phyloP scores from a whole-genome alignment of 1,284 basidiomycete species.

The Dichomitus squalens region DNA sequence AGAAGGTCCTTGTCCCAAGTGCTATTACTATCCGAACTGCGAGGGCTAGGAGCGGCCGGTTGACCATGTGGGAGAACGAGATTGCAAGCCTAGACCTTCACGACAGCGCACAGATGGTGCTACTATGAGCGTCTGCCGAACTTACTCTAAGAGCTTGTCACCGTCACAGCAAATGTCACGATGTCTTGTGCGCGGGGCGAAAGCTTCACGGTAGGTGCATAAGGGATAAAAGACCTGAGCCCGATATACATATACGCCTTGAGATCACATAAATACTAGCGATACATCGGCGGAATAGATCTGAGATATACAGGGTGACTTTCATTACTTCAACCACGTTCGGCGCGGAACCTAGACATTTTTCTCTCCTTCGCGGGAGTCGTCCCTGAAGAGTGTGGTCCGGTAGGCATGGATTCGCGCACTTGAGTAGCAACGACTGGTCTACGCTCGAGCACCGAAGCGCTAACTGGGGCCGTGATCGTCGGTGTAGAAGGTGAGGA shows the following conservation, averaged over 20 bases:
- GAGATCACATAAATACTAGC: slow-evolving; percentile 13
- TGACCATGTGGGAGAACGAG: neutral
- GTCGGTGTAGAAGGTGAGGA: slow-evolving; percentile 16
- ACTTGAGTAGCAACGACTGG: slow-evolving; percentile 43
- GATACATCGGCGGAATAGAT: slow-evolving; percentile 14
- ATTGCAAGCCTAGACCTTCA: neutral
- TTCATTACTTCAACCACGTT: slow-evolving; percentile 33
- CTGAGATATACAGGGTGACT: neutral
- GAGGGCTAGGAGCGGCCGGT: slow-evolving; percentile 6
- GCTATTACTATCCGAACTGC: slow-evolving; percentile 62
- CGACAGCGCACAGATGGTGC: neutral
- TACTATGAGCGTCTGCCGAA: neutral
- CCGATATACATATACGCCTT: neutral
- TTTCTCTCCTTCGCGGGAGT: slow-evolving; percentile 32
- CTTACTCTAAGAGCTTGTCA: neutral
- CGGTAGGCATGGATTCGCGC: slow-evolving; percentile 32
- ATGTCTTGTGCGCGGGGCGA: neutral
- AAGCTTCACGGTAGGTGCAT: neutral
- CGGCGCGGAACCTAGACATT: slow-evolving; percentile 50
- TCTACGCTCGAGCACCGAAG: slow-evolving; percentile 37
- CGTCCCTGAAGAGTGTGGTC: slow-evolving; percentile 10
- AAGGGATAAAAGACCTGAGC: neutral
- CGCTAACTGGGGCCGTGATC: slow-evolving; percentile 7
- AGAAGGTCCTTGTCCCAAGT: slow-evolving; percentile 81
- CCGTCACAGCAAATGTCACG: neutral